Evolutionary conservation across 495 filamentous ascomycete species (phyloP), one percentile per base, ranked within the genome.

Genomic region (Trichoderma asperelloides): DNA sequence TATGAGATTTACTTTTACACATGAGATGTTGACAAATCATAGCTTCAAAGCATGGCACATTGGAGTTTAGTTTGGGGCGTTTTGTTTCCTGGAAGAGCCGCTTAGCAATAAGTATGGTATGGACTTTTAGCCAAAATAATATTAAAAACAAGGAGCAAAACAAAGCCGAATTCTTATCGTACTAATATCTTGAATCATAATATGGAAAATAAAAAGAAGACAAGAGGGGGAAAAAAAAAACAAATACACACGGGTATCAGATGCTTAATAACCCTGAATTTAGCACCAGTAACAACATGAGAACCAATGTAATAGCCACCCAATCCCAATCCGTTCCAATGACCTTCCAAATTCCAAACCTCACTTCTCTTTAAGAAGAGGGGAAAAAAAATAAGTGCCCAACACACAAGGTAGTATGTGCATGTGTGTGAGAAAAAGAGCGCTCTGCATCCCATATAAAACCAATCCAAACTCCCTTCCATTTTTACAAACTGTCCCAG

Each of bases 231-330:
- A 41, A 57, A 40, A 49, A n/a, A 30, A 57, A 60, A n/a, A 57
- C 33, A 33, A 30, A 57, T 62, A 7, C 33, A 37, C 33, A 37
- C 47, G 64, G 65, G 65, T 66, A 66, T 66, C 65, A 66, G 16
- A 41, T 66, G 39, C 25, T 66, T 28, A 55, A 60, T 66, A 66
- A 66, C 43, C 25, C 57, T 57, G n/a, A n/a, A n/a, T 25, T 15
- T 27, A 21, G n/a, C 65, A 18, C 16, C 47, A 37, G 7, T 18
- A 51, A 51, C n/a, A 55, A n/a, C 18, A 55, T 11, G 3, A 55
- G n/a, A 55, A 21, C 4, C 16, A 60, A 8, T 21, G 23, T 28
- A 27, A 66, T 28, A 7, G 7, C 18, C 11, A n/a, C 43, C 64
- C 55, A 16, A 0, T n/a, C 47, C 8, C 47, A 5, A n/a, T 9